Percentiles rank a stretch among this genome's conserved stretches.
Conservation (phyloP, 1,139 yeast genomes). For the Hansenula anomala region DNA sequence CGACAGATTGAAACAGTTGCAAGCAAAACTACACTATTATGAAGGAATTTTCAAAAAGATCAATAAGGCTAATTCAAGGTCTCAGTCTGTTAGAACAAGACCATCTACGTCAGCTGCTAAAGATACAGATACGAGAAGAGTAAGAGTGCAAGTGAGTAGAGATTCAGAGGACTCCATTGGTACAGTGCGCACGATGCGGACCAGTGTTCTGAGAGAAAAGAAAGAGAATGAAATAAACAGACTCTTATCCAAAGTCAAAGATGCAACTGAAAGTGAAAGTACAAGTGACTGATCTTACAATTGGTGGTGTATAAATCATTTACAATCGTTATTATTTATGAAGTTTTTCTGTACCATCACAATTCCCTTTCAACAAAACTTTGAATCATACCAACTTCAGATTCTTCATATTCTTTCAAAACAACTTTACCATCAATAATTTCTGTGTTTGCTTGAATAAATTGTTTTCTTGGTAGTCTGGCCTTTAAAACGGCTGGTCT, state of each 20-base stretch:
- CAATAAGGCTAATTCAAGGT: conserved; percentile 2
- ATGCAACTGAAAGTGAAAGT: too few relatives aligned
- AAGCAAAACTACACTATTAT: conserved; percentile 7
- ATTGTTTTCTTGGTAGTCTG: conserved; percentile 78
- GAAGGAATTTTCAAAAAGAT: conserved; percentile 8
- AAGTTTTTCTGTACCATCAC: conserved; percentile 1
- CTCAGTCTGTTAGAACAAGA: conserved; percentile 3
- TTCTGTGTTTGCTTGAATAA: conserved; percentile 75
- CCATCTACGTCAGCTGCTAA: neutral
- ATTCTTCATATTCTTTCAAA: conserved; percentile 68
- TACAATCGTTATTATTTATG: neutral
- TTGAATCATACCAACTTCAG: conserved; percentile 72
- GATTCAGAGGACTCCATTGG: neutral
- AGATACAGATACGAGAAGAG: conserved; percentile 1
- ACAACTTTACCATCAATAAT: conserved; percentile 40
- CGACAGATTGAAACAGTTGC: conserved; percentile 5
- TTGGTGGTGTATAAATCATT: neutral
- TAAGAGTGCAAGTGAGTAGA: neutral
- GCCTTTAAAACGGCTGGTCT: conserved; percentile 66
- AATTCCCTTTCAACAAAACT: conserved; percentile 63
- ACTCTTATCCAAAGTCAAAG: conserved; percentile 2
- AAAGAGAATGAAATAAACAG: conserved; percentile 2
- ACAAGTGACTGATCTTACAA: too few relatives aligned
- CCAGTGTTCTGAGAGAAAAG: neutral
- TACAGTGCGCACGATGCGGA: neutral